phyloP scores from a whole-genome alignment of 306 rosid species.

The Castanea sativa region DNA sequence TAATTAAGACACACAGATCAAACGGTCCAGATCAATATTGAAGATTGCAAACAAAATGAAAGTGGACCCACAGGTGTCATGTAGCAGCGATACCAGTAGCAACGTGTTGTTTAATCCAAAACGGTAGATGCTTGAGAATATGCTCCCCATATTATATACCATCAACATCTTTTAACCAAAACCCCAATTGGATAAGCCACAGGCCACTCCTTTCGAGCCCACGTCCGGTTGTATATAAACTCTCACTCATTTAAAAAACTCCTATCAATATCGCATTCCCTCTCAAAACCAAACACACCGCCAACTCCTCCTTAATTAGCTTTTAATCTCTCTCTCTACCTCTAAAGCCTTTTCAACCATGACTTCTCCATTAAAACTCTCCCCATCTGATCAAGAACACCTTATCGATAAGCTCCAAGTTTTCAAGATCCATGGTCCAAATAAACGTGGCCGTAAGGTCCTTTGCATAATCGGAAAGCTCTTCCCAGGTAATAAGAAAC shows the following conservation, averaged over 20 bases:
- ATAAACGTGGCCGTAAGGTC: constrained; percentile 28
- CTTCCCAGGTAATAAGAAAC: constrained; percentile 25
- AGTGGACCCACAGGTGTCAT: neutral
- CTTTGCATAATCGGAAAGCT: constrained; percentile 38
- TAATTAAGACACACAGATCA: neutral
- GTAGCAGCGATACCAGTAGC: neutral
- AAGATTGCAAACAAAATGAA: neutral
- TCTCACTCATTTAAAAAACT: too few relatives aligned
- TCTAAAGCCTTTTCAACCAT: neutral
- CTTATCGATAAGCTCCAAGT: constrained; percentile 26
- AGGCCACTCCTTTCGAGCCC: neutral
- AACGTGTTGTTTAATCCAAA: neutral
- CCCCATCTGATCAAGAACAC: constrained; percentile 15
- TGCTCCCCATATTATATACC: neutral
- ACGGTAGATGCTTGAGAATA: constrained; percentile 13
- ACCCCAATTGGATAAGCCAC: neutral
- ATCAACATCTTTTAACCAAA: too few relatives aligned
- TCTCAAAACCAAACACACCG: neutral
- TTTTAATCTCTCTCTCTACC: neutral
- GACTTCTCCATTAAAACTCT: constrained; percentile 7
- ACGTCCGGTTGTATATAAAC: neutral
- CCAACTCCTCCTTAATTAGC: neutral
- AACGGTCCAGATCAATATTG: neutral
- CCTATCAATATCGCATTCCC: neutral
- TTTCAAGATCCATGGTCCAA: constrained; percentile 37